Conservation (phyloP, 139 green algal genomes). For the Picochlorum sp. region DNA sequence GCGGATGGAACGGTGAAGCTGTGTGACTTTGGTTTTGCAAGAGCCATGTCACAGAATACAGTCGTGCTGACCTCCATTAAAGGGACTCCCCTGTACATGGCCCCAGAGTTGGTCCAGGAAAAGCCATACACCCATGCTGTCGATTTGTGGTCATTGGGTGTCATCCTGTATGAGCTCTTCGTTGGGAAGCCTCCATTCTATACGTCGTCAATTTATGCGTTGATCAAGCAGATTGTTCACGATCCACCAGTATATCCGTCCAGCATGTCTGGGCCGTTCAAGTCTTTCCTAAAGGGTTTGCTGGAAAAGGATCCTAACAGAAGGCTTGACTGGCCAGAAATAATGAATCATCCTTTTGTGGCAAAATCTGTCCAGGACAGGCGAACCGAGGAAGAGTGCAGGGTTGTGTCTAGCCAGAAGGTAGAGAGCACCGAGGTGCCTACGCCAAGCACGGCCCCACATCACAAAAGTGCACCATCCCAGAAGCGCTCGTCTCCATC, state of each 20-base stretch:
- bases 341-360: constrained; percentile 93
- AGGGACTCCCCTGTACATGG: constrained; percentile 98
- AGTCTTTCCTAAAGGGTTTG: constrained; percentile 88
- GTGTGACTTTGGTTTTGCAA: constrained; percentile 88
- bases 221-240: constrained; percentile 91
- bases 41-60: constrained; percentile 82
- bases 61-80: constrained; percentile 93
- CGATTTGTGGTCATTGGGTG: constrained; percentile 94
- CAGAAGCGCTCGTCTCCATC: no score
- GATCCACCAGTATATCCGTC: constrained; percentile 85
- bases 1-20: constrained; percentile 59
- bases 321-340: constrained; percentile 81
- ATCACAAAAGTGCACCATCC: no score
- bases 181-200: constrained; percentile 96
- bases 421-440: no score
- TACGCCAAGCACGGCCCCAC: no score
- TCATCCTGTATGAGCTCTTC: constrained; percentile 98
- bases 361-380: constrained; percentile 28
- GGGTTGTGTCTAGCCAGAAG: not conserved
- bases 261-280: constrained; percentile 81
- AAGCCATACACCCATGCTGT: constrained; percentile 90
- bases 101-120: constrained; percentile 97
- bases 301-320: constrained; percentile 86
- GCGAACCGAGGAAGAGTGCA: not conserved
- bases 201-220: constrained; percentile 95